Percentiles rank a stretch among this genome's conserved stretches.
Conservation (phyloP, 2,329 filamentous ascomycete genomes). For the Pyrenophora seminiperda region DNA sequence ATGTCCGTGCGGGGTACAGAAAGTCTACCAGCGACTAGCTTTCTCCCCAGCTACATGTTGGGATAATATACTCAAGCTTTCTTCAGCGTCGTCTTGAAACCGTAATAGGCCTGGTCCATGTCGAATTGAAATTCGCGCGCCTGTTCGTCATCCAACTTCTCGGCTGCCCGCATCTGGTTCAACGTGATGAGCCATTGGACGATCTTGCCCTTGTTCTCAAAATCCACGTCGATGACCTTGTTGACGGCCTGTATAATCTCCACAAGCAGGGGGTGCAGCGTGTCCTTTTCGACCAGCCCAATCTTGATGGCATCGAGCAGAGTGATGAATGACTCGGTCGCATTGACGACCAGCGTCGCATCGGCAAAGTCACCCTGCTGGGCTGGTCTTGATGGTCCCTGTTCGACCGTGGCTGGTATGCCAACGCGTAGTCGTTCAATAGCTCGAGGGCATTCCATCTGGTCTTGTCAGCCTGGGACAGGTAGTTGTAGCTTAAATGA, state of each 20-base stretch:
- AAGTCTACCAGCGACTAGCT: background rate
- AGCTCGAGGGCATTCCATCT: constrained; percentile 94
- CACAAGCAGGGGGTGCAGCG: constrained; percentile 90
- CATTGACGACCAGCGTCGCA: constrained; percentile 77
- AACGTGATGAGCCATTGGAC: constrained; percentile 97
- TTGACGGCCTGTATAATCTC: constrained; percentile 98
- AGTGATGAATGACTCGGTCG: constrained; percentile 98
- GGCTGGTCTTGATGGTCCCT: constrained; percentile 53
- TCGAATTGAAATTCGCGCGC: constrained; percentile 88
- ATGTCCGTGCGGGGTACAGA: constrained; percentile 20
- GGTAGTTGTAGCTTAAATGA: constrained; percentile 23
- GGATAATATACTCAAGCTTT: constrained; percentile 31
- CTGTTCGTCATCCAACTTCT: constrained; percentile 86
- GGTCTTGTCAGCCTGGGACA: constrained; percentile 22
- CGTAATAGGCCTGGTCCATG: constrained; percentile 91
- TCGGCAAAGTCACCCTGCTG: constrained; percentile 53
- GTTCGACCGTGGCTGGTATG: constrained; percentile 80
- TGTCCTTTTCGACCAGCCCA: constrained; percentile 90
- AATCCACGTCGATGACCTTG: constrained; percentile 93
- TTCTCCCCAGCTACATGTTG: background rate
- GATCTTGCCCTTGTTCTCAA: constrained; percentile 94
- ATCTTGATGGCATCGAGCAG: constrained; percentile 94
- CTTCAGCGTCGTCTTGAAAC: constrained; percentile 80
- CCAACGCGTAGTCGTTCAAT: constrained; percentile 92
- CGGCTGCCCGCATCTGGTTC: constrained; percentile 96